Evolutionary conservation across 148 eudicot genomes (phyloP).

Genomic region (Silene latifolia): DNA sequence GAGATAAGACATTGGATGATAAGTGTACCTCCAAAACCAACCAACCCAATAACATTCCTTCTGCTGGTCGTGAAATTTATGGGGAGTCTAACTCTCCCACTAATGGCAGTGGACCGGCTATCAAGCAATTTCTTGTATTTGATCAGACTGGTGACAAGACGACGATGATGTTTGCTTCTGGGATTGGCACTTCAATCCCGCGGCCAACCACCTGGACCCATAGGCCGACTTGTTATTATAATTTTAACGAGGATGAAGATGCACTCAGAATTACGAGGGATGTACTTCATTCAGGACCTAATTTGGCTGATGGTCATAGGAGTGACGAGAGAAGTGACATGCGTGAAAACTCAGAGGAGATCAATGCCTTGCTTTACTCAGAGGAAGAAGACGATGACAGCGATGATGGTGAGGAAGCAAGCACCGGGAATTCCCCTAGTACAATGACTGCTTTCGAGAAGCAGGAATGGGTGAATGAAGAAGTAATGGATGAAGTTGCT

Average conservation of each 20-base stretch:
- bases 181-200: constrained; percentile 37
- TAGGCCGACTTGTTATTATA: constrained; percentile 22
- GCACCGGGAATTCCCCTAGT: constrained; percentile 92
- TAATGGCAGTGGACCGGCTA: constrained; percentile 25
- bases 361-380: constrained; percentile 85
- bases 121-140: constrained; percentile 79
- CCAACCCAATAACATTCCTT: constrained; percentile 21
- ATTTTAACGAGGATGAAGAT: constrained; percentile 24
- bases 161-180: constrained; percentile 59
- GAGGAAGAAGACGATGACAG: constrained; percentile 49
- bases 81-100: constrained; percentile 17
- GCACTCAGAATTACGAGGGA: constrained; percentile 24
- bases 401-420: constrained; percentile 67
- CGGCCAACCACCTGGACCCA: constrained; percentile 32
- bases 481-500: constrained; percentile 55
- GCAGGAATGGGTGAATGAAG: constrained; percentile 40
- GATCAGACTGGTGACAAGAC: constrained; percentile 85
- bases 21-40: constrained; percentile 4
- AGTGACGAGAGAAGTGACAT: constrained; percentile 48
- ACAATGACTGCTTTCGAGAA: constrained; percentile 46
- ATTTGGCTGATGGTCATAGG: constrained; percentile 32
- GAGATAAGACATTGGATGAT: constrained; percentile 13
- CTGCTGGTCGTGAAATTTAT: constrained; percentile 12
- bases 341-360: constrained; percentile 84
- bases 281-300: constrained; percentile 24